Conservation (phyloP, 306 rosid species). For the Sophora flavescens region DNA sequence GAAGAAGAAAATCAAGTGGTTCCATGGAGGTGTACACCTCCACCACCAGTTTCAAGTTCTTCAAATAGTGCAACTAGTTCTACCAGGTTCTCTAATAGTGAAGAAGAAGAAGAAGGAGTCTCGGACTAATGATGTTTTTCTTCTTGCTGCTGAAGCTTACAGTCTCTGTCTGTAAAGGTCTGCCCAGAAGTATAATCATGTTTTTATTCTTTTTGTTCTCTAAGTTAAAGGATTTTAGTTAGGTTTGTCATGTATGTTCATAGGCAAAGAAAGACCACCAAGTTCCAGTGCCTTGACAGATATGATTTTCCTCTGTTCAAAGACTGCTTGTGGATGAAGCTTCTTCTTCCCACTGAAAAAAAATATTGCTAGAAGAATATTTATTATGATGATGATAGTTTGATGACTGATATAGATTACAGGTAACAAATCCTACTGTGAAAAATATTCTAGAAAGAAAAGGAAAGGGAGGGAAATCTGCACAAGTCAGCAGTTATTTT, state of each 20-base stretch:
- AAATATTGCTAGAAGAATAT: not conserved
- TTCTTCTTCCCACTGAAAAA: conserved; percentile 1
- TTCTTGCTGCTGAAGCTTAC: conserved; percentile 12
- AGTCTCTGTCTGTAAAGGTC: conserved; percentile 6
- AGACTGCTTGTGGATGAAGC: conserved; percentile 13
- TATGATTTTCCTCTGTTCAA: not conserved
- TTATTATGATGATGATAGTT: not conserved
- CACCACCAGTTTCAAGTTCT: conserved; percentile 62
- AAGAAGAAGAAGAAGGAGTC: conserved; percentile 21
- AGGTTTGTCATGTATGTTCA: conserved; percentile 20
- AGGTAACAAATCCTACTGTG: not conserved
- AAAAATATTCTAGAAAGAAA: not conserved
- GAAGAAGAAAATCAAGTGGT: conserved; percentile 88
- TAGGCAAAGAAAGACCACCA: not conserved
- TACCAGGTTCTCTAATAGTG: conserved; percentile 36
- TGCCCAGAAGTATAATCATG: conserved; percentile 8
- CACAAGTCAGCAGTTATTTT: conserved; percentile 13
- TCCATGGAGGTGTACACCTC: conserved; percentile 64
- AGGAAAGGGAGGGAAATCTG: not conserved
- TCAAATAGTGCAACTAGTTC: conserved; percentile 53
- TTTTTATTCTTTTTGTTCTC: not conserved
- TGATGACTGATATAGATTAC: conserved; percentile 35
- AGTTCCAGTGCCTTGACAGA: not conserved
- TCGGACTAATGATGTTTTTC: conserved; percentile 6
- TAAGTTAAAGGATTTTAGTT: conserved; percentile 21